These are phyloP conservation scores for Zalaria sp. DNA, from an alignment of 2,329 filamentous ascomycete species.

Conservation along the genomic window DNA sequence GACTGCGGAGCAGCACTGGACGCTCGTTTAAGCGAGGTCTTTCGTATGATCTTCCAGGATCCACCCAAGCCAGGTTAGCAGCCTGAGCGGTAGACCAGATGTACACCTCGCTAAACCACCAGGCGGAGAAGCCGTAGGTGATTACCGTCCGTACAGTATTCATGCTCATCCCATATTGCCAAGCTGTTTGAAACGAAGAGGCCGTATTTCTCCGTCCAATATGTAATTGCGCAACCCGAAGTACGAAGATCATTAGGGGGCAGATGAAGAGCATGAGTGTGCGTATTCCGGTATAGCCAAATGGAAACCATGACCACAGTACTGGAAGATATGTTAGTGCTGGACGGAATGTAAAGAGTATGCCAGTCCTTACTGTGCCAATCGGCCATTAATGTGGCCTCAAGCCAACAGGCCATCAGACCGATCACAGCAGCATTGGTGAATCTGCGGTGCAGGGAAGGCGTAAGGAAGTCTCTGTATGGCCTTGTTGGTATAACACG, in stretches of 20 bases:
- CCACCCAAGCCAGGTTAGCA: constrained; percentile 59
- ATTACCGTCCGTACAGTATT: constrained; percentile 55
- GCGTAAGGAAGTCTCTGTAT: constrained; percentile 86
- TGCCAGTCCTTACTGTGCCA: background rate
- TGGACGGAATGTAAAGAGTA: background rate
- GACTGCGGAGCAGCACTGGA: constrained; percentile 63
- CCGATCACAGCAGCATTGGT: constrained; percentile 60
- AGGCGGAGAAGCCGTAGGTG: constrained; percentile 67
- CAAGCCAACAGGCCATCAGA: constrained; percentile 56
- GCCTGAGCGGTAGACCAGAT: constrained; percentile 52
- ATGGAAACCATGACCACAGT: constrained; percentile 75
- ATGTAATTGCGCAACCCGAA: constrained; percentile 49
- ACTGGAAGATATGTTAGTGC: constrained; percentile 31
- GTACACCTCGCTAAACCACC: constrained; percentile 68
- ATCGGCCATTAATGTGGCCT: constrained; percentile 32
- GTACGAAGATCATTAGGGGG: constrained; percentile 63
- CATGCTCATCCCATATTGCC: constrained; percentile 40
- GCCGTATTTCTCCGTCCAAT: constrained; percentile 46
- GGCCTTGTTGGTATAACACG: constrained; percentile 17
- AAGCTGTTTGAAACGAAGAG: constrained; percentile 52
- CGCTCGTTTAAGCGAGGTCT: constrained; percentile 72
- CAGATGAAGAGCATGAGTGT: constrained; percentile 62
- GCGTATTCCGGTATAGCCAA: constrained; percentile 62
- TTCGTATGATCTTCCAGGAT: constrained; percentile 48
- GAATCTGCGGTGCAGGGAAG: constrained; percentile 76